These are phyloP conservation scores for Xylariaceae sp. DNA, from an alignment of 2,329 filamentous ascomycete species.

Conservation along the genomic window DNA sequence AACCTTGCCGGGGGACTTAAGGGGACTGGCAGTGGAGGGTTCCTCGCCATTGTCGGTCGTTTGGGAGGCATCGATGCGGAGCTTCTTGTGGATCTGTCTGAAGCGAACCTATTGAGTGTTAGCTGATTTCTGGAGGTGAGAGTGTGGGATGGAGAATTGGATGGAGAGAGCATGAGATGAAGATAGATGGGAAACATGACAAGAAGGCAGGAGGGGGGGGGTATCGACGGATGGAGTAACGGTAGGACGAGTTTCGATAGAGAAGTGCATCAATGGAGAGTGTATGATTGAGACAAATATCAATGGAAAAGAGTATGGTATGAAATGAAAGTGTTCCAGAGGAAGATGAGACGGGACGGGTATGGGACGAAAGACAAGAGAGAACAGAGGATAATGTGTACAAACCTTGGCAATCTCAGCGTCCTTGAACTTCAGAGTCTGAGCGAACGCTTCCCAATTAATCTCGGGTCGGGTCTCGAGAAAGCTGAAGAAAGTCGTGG, in stretches of 20 bases:
- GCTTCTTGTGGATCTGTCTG: background rate
- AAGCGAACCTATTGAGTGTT: background rate
- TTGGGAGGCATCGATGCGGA: background rate
- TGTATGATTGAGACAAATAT: background rate
- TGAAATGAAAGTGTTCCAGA: background rate
- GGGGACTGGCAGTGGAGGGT: background rate
- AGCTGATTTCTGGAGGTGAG: background rate
- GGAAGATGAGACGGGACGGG: background rate
- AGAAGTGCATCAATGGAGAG: background rate
- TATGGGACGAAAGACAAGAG: background rate
- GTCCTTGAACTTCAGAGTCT: slow-evolving; percentile 18
- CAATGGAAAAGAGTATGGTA: background rate
- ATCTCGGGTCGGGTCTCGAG: slow-evolving; percentile 11
- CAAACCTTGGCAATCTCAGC: slow-evolving; percentile 17
- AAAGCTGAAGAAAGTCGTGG: slow-evolving; percentile 16
- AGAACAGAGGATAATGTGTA: background rate
- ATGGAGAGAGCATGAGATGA: background rate
- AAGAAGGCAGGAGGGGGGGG: background rate
- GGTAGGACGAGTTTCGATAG: background rate
- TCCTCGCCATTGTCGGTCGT: background rate
- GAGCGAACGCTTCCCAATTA: slow-evolving; percentile 18
- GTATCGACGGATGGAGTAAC: background rate
- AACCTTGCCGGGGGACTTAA: background rate
- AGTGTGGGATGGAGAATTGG: background rate
- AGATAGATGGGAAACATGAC: background rate